Evolutionary conservation across 768 basidiomycete species (phyloP).

Genomic region (Tricholoma sp.): DNA sequence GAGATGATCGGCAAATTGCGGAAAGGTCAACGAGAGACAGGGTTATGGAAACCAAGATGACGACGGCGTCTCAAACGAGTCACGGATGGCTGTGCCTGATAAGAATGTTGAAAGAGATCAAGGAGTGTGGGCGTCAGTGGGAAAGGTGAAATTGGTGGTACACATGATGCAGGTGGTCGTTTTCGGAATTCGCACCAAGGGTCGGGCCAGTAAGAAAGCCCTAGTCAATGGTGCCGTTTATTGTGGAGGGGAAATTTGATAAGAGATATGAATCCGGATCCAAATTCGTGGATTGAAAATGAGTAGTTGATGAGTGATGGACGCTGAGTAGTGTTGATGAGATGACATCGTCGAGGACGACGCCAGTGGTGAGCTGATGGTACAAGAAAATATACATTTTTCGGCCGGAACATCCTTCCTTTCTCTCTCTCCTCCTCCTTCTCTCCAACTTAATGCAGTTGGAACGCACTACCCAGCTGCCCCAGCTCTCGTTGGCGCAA

Average conservation of each 20-base stretch:
- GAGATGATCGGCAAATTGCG: background rate
- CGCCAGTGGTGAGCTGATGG: background rate
- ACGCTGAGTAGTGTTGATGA: background rate
- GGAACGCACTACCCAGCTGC: slow-evolving; percentile 68
- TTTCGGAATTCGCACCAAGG: background rate
- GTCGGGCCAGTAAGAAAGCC: background rate
- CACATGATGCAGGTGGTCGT: background rate
- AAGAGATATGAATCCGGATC: background rate
- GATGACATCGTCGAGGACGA: background rate
- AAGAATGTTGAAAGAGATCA: background rate
- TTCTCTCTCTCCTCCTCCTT: background rate
- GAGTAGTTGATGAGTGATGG: background rate
- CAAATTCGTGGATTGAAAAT: background rate
- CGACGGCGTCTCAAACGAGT: background rate
- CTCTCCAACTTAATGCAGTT: slow-evolving; percentile 41
- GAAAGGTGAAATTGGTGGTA: background rate
- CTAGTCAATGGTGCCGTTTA: background rate
- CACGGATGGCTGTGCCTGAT: background rate
- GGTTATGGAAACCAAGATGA: background rate
- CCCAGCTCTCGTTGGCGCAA: slow-evolving; percentile 14
- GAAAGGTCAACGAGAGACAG: background rate
- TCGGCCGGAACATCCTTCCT: background rate
- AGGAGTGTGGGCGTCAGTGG: background rate
- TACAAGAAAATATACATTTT: slow-evolving; percentile 7
- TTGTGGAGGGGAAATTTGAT: background rate